Evolutionary conservation across 192 early-diverging fungal genomes (phyloP), one percentile per base, ranked within the genome.

Genomic region (Rhizophagus clarus): DNA sequence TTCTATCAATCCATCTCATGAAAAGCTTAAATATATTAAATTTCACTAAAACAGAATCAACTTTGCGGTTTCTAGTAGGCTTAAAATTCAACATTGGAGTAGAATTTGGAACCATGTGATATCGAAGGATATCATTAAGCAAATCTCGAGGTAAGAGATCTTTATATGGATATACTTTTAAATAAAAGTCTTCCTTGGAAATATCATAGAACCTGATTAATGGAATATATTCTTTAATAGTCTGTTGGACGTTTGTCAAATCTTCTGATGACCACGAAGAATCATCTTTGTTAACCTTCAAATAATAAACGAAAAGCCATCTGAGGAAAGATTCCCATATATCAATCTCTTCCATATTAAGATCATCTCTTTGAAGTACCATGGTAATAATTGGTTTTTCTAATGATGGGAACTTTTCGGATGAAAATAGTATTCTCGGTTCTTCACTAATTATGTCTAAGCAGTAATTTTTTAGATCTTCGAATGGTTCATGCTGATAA

Each of bases 151-250:
- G 67, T 22, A 69, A 69, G 28, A 69, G 17, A 29, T 29, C 28
- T 22, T 29, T 69, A 69, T 69, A 69, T 10, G 67, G 67, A 5
- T 37, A 69, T 37, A 69, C 67, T 37, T 69, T 69, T 69, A 34
- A 37, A 17, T 22, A 34, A 69, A 69, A 69, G 5, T 69, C 67
- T 69, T 37, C 67, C 24, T 17, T 29, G 15, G 67, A n/a, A 14
- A 69, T 69, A 37, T 69, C 29, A 37, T 34, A 69, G 34, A 69
- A 69, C 2, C 67, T 69, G 11, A 69, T 37, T 69, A 69, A 69
- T 2, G 67, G 67, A 22, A 56, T 56, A 56, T 15, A 56, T 56
- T 56, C 51, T 56, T 56, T 17, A 22, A 56, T 22, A 56, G 20
- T 22, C 4, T 22, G 51, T 56, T 56, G 22, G 17, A 56, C 20